phyloP scores from a whole-genome alignment of 305 asterid genomes.

The Plantago lanceolata region DNA sequence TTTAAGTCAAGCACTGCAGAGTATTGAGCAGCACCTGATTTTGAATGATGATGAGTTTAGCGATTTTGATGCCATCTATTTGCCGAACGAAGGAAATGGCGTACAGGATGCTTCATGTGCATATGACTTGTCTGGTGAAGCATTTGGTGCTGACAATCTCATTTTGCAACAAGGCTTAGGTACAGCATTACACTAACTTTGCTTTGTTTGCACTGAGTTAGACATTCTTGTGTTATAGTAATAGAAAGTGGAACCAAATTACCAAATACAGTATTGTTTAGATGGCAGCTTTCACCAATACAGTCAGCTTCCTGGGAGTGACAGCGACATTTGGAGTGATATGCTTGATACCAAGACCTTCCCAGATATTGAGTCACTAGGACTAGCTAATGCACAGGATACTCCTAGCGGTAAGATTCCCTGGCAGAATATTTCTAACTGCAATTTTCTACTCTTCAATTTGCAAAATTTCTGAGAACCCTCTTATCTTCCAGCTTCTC shows the following conservation, averaged over 20 bases:
- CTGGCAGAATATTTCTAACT: constrained; percentile 13
- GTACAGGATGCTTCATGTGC: constrained; percentile 36
- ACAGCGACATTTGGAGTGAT: constrained; percentile 55
- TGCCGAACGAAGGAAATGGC: constrained; percentile 43
- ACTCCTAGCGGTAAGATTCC: constrained; percentile 44
- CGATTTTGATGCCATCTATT: constrained; percentile 35
- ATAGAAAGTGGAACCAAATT: constrained; percentile 18
- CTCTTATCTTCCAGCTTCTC: constrained; percentile 43
- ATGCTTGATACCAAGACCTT: constrained; percentile 41
- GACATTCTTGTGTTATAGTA: constrained; percentile 8
- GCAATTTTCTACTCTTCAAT: constrained; percentile 17
- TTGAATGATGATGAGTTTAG: constrained; percentile 59
- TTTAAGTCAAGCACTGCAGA: constrained; percentile 59
- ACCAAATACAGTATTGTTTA: constrained; percentile 33
- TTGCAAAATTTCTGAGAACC: constrained; percentile 24
- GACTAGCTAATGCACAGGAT: constrained; percentile 34
- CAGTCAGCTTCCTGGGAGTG: constrained; percentile 36
- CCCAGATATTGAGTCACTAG: constrained; percentile 35
- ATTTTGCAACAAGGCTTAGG: constrained; percentile 37
- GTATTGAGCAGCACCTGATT: constrained; percentile 73
- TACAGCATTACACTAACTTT: constrained; percentile 19
- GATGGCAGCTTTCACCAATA: constrained; percentile 36
- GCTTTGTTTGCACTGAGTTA: constrained; percentile 12
- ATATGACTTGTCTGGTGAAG: constrained; percentile 42
- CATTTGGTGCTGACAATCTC: constrained; percentile 37